Evolutionary conservation across 768 basidiomycete genomes (phyloP), one percentile per base, ranked within the genome.

Genomic region (Russula brevipes): DNA sequence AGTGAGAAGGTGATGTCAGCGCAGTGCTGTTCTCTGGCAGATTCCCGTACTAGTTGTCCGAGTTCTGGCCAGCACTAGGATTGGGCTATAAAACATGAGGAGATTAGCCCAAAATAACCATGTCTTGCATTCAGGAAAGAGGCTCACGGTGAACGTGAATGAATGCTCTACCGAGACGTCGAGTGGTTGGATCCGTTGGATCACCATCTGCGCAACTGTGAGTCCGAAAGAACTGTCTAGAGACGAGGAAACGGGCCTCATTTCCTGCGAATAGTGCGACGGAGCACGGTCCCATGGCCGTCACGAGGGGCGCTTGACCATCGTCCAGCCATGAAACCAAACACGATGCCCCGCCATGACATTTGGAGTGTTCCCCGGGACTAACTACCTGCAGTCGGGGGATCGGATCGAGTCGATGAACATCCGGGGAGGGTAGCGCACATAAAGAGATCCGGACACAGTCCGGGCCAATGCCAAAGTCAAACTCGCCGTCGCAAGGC

Each of bases 271-370:
- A 90, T 38, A 91, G 73, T 1, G 76, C 85, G 57, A 87, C 78
- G 3, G 74, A 73, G 55, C 81, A 79, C 0, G 80, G 70, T 4
- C 87, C 86, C 53, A 89, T 79, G 39, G 69, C 61, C 6, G 74
- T 46, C n/a, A 82, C 65, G 17, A 82, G 71, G 3, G 89, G 88
- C 1, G 59, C 42, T 10, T 63, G 44, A 17, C 88, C 88, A 64
- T 91, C 77, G 59, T 91, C 88, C 1, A 82, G 62, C 88, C 87
- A 91, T 50, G 76, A 60, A 7, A 89, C 78, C 0, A 70, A 72
- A 73, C 85, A 87, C 6, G 79, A 64, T 65, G 82, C 72, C 11
- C 83, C 85, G 31, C 76, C 88, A 44, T 74, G 74, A 70, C 85
- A 88, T 50, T 47, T 47, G 4, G 51, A 55, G 8, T 24, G 47